Conservation (phyloP, 768 basidiomycete genomes). For the Russula ochroleuca region DNA sequence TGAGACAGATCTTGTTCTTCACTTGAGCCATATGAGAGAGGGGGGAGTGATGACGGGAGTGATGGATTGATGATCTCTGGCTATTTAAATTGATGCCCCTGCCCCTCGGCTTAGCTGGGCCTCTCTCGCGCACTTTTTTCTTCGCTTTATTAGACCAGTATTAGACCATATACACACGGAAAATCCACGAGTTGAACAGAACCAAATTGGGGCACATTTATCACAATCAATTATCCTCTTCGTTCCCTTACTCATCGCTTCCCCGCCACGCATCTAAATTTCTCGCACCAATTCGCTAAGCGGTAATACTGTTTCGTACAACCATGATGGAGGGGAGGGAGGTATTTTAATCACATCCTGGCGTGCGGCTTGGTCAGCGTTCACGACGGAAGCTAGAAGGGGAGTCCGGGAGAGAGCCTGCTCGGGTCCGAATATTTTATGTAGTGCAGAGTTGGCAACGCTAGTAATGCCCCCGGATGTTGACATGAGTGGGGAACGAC, state of each 20-base stretch:
- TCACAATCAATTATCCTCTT: not conserved
- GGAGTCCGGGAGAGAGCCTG: too few species aligned
- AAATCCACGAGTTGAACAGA: not conserved
- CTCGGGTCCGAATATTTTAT: too few species aligned
- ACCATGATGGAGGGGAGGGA: not conserved
- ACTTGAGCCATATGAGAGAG: conserved; percentile 44
- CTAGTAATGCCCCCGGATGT: too few species aligned
- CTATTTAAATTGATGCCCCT: not conserved
- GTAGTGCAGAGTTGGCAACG: too few species aligned
- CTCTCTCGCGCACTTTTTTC: not conserved
- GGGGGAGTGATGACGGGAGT: not conserved
- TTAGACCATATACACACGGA: not conserved
- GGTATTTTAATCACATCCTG: not conserved
- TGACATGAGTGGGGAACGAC: too few species aligned
- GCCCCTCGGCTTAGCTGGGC: not conserved
- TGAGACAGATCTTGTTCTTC: conserved; percentile 88
- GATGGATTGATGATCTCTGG: not conserved
- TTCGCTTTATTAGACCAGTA: not conserved
- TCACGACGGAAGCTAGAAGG: too few species aligned
- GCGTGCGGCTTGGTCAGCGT: not conserved
- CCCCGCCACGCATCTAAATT: not conserved
- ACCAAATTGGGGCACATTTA: not conserved
- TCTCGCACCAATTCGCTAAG: not conserved
- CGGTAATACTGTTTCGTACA: not conserved
- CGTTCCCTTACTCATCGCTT: not conserved